These are phyloP conservation scores for Furcasterigmium sp. DNA, from an alignment of 2,329 filamentous ascomycete species.

Conservation along the genomic window DNA sequence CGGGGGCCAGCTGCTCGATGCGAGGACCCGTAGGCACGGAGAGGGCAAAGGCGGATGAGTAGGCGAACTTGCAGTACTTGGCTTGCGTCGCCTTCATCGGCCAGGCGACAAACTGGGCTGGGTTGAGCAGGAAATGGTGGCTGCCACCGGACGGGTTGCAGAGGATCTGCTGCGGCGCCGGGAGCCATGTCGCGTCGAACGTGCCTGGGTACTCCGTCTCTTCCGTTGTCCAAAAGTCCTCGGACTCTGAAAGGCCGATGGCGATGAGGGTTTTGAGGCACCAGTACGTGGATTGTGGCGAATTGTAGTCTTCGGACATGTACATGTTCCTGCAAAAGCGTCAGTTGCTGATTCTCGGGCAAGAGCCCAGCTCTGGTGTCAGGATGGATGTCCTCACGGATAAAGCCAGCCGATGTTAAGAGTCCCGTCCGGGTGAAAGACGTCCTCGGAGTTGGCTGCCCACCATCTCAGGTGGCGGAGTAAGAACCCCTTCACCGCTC, in stretches of 20 bases:
- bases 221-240: conserved; percentile 33
- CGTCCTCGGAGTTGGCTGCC: conserved; percentile 29
- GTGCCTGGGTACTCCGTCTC: conserved; percentile 28
- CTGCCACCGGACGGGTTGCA: conserved; percentile 24
- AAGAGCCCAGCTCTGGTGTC: not conserved
- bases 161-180: conserved; percentile 35
- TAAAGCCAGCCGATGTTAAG: conserved; percentile 38
- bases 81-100: conserved; percentile 33
- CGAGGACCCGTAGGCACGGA: conserved; percentile 31
- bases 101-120: conserved; percentile 31
- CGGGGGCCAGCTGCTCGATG: conserved; percentile 27
- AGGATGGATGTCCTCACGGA: conserved; percentile 14
- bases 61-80: conserved; percentile 43
- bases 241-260: conserved; percentile 20
- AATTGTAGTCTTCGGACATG: conserved; percentile 45
- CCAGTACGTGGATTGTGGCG: conserved; percentile 43
- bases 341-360: conserved; percentile 6
- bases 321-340: conserved; percentile 35
- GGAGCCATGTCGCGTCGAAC: conserved; percentile 6
- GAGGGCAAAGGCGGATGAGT: conserved; percentile 42
- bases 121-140: conserved; percentile 37
- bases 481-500: conserved; percentile 41
- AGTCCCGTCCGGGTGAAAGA: conserved; percentile 43
- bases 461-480: conserved; percentile 47
- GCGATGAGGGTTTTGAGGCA: conserved; percentile 37